phyloP scores from a whole-genome alignment of 495 filamentous ascomycete species.

The Sphaerosporella brunnea region DNA sequence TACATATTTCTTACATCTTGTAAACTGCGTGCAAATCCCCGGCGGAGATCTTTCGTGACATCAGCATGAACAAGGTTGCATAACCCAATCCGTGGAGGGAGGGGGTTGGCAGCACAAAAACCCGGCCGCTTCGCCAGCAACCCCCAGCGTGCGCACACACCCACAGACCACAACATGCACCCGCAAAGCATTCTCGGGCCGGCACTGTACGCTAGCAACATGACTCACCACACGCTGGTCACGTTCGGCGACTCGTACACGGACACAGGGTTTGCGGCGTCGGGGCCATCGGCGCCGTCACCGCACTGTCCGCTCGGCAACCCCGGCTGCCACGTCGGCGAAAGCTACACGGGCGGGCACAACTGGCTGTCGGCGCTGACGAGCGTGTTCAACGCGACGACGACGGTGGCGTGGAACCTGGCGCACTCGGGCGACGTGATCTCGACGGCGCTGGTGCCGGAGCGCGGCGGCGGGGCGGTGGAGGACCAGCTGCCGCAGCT shows the following conservation, averaged over 20 bases:
- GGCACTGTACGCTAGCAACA: too few relatives aligned
- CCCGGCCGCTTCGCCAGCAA: too few relatives aligned
- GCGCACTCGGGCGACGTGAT: neutral
- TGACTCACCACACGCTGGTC: neutral
- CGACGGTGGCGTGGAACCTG: neutral
- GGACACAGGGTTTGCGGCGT: neutral
- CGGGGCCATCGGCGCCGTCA: neutral
- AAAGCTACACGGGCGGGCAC: conserved; percentile 1
- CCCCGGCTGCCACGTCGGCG: neutral
- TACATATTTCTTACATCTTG: too few relatives aligned
- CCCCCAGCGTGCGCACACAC: too few relatives aligned
- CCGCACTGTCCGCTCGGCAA: neutral
- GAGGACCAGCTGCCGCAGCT: conserved; percentile 2
- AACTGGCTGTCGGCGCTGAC: conserved; percentile 4
- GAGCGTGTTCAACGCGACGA: neutral
- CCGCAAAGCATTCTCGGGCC: too few relatives aligned
- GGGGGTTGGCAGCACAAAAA: too few relatives aligned
- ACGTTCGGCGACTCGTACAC: conserved; percentile 3
- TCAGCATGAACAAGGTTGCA: too few relatives aligned
- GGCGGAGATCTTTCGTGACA: too few relatives aligned
- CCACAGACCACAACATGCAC: too few relatives aligned
- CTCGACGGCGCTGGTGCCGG: neutral
- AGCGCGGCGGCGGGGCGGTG: neutral
- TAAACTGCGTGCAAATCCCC: too few relatives aligned
- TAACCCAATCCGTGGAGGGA: too few relatives aligned